Evolutionary conservation across 1,139 yeast species (phyloP).

Genomic region (Eremothecium cymbalariae): DNA sequence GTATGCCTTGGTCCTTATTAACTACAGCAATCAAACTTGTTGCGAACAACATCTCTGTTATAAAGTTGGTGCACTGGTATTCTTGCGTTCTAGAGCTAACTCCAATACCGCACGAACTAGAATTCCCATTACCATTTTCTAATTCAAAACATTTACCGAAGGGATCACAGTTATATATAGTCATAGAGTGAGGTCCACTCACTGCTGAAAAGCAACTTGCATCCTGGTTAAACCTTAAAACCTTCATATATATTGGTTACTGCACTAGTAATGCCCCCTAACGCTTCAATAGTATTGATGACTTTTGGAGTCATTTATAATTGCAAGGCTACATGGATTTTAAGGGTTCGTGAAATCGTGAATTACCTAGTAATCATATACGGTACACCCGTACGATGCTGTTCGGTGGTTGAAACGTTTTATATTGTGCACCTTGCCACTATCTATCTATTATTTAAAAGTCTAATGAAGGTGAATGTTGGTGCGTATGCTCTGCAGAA

Average conservation of each 20-base stretch:
- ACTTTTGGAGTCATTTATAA: neutral
- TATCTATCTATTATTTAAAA: neutral
- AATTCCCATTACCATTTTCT: slow-evolving; percentile 13
- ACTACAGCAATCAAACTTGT: slow-evolving; percentile 59
- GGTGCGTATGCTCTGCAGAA: slow-evolving; percentile 4
- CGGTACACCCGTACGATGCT: no score
- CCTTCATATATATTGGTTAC: slow-evolving; percentile 17
- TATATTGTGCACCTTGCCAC: no score
- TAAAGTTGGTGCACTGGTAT: slow-evolving; percentile 14
- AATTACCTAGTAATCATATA: neutral
- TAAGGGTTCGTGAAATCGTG: neutral
- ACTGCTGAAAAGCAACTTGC: slow-evolving; percentile 29
- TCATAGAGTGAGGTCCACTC: slow-evolving; percentile 16
- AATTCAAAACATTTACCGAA: slow-evolving; percentile 31
- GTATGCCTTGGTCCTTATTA: slow-evolving; percentile 37
- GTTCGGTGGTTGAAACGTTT: no score
- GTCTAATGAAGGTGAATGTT: slow-evolving; percentile 4
- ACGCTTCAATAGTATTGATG: neutral
- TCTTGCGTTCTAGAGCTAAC: neutral
- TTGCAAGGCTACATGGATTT: neutral
- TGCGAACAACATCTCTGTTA: slow-evolving; percentile 60
- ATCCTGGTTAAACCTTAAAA: slow-evolving; percentile 29
- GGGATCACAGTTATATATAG: slow-evolving; percentile 31
- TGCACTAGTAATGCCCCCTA: neutral
- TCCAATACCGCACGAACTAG: slow-evolving; percentile 5